Evolutionary conservation across 768 basidiomycete genomes (phyloP).

Genomic region (Amanita rubescens): DNA sequence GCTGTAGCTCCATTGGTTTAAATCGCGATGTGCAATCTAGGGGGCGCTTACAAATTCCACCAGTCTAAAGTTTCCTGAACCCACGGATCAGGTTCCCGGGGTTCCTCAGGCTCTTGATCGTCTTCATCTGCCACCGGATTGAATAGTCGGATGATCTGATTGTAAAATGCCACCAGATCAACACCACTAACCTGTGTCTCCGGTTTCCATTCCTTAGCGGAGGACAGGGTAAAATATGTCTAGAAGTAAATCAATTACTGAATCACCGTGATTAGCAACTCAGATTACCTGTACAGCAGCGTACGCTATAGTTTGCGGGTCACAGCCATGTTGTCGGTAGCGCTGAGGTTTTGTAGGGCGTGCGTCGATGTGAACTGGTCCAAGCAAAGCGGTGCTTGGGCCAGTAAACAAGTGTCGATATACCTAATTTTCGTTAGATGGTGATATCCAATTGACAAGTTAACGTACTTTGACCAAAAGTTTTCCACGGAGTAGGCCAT

Average conservation of each 20-base stretch:
- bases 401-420: not conserved
- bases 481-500: not conserved
- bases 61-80: not conserved
- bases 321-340: not conserved
- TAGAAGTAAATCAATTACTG: not conserved
- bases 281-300: not conserved
- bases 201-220: not conserved
- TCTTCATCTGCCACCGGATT: not conserved
- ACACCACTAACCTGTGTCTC: not conserved
- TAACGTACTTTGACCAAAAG: not conserved
- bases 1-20: not conserved
- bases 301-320: not conserved
- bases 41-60: not conserved
- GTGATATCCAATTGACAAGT: not conserved
- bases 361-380: not conserved
- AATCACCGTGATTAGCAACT: not conserved
- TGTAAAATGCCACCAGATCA: not conserved
- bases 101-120: too few relatives aligned
- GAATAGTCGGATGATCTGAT: not conserved
- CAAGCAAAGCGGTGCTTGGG: not conserved
- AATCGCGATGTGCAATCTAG: not conserved
- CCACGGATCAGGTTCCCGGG: too few relatives aligned
- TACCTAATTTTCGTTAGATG: not conserved
- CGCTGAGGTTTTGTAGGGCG: not conserved
- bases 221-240: not conserved